phyloP scores from a whole-genome alignment of 2,329 filamentous ascomycete genomes.

The Lasiodiplodia hormozganensis region DNA sequence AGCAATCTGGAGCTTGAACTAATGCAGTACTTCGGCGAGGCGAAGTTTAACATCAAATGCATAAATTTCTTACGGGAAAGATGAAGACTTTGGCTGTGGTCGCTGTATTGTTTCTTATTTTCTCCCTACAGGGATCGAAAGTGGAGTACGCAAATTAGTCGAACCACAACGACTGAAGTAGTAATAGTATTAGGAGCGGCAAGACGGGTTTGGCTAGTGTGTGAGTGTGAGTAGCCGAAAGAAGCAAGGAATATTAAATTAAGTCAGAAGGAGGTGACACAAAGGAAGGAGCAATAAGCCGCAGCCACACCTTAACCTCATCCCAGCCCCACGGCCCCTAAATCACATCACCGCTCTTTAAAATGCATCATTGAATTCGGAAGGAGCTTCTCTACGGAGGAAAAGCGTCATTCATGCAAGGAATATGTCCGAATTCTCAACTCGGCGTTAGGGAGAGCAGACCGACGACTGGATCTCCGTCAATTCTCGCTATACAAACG shows the following conservation, averaged over 20 bases:
- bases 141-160: too few relatives aligned
- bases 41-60: neutral
- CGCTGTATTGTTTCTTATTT: too few relatives aligned
- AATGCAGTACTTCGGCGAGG: too few relatives aligned
- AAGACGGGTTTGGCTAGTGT: slow-evolving; percentile 28
- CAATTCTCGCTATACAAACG: neutral
- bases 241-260: neutral
- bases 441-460: neutral
- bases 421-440: neutral
- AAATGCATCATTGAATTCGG: neutral
- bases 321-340: neutral
- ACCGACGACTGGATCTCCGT: neutral
- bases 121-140: too few relatives aligned
- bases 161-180: too few relatives aligned
- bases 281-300: neutral
- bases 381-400: neutral
- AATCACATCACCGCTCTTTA: too few relatives aligned
- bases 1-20: neutral
- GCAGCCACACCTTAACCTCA: neutral
- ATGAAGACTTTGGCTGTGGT: neutral
- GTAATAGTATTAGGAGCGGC: neutral
- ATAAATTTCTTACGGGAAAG: neutral
- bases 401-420: neutral
- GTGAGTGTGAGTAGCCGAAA: neutral
- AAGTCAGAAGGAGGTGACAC: neutral